Evolutionary conservation across 1,139 yeast species (phyloP).

Genomic region (Tardiomyces depauwii): DNA sequence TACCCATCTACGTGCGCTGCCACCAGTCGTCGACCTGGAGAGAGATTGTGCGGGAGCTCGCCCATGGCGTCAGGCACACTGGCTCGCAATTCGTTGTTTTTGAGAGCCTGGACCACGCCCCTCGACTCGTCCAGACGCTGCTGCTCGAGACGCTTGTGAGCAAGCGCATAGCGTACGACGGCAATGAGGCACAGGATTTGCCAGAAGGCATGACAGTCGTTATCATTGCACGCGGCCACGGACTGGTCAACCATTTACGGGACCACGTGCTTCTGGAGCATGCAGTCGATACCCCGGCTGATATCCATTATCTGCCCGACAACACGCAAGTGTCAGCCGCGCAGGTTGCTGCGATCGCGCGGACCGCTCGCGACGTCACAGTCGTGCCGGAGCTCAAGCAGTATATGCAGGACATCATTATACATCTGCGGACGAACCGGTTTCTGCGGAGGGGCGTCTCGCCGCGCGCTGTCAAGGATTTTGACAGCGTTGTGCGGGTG

Average conservation of each 20-base stretch:
- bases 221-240: conserved; percentile 5
- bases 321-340: neutral
- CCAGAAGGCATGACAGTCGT: conserved; percentile 8
- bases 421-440: conserved; percentile 40
- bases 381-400: conserved; percentile 37
- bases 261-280: conserved; percentile 11
- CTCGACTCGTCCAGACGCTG: conserved; percentile 16
- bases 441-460: conserved; percentile 40
- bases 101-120: conserved; percentile 17
- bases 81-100: conserved; percentile 11
- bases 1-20: conserved; percentile 8
- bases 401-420: conserved; percentile 44
- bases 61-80: neutral
- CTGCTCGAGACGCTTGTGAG: conserved; percentile 14
- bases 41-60: neutral
- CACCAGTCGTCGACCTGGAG: conserved; percentile 2
- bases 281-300: neutral
- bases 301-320: neutral
- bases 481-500: conserved; percentile 30
- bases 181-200: conserved; percentile 1
- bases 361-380: conserved; percentile 17
- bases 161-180: neutral
- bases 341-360: conserved; percentile 8
- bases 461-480: conserved; percentile 33
- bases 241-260: conserved; percentile 3